phyloP scores from a whole-genome alignment of 1,284 basidiomycete genomes.

The Tilletia caries region DNA sequence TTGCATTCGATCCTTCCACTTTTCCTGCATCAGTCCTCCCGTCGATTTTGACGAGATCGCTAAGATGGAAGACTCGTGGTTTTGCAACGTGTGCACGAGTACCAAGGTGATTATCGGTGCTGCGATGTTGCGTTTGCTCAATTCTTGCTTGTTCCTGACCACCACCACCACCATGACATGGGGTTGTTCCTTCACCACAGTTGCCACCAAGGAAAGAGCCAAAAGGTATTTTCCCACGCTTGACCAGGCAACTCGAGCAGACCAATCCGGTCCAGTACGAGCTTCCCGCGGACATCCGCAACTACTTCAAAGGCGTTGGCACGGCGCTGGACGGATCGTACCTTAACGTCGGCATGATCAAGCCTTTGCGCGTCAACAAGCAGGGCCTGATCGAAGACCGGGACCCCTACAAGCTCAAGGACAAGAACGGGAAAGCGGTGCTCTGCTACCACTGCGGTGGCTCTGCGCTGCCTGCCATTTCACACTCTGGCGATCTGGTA shows the following conservation, averaged over 20 bases:
- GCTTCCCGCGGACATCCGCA: slow-evolving; percentile 81
- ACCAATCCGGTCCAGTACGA: slow-evolving; percentile 77
- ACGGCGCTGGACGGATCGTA: slow-evolving; percentile 51
- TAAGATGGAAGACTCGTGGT: slow-evolving; percentile 80
- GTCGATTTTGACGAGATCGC: slow-evolving; percentile 79
- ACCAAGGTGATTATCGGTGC: background rate
- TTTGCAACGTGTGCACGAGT: slow-evolving; percentile 71
- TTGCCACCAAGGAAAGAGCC: slow-evolving; percentile 16
- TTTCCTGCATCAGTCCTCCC: slow-evolving; percentile 92
- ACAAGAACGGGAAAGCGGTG: slow-evolving; percentile 74
- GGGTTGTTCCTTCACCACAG: background rate
- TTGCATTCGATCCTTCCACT: slow-evolving; percentile 91
- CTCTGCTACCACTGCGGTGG: slow-evolving; percentile 85
- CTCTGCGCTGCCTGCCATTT: slow-evolving; percentile 65
- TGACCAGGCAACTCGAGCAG: slow-evolving; percentile 66
- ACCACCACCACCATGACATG: background rate
- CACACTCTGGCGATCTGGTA: slow-evolving; percentile 2
- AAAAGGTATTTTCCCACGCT: slow-evolving; percentile 56
- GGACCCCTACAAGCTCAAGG: slow-evolving; percentile 80
- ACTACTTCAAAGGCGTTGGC: slow-evolving; percentile 71
- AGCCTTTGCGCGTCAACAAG: slow-evolving; percentile 62
- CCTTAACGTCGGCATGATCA: slow-evolving; percentile 66
- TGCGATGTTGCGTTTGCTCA: too few relatives aligned
- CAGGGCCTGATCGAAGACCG: slow-evolving; percentile 85
- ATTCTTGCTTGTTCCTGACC: background rate